Base-by-base conservation (phyloP, 106 monocot species). In the Chionographis japonica region DNA sequence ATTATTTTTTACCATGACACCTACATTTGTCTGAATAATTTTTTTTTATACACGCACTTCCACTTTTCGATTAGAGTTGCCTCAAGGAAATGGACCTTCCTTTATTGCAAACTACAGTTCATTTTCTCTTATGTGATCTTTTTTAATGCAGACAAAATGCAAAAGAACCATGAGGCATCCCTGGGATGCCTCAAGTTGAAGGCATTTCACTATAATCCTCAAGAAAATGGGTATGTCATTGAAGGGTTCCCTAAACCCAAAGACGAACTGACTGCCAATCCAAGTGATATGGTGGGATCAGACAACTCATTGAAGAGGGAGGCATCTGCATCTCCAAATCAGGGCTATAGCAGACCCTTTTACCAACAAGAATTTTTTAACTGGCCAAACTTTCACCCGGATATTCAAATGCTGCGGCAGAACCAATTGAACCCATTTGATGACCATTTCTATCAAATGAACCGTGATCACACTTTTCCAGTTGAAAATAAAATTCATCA, bases 401-500 rank as follows among this genome's bases (percentile, higher is more conserved):
- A 83, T 39, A 50, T 74, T 60, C 80, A 77, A 39, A 68, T 75
- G 52, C 40, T 69, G 40, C 79, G 71, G 16, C 92, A 81, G 37
- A 70, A 52, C 58, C 81, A 65, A 60, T 70, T 62, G 79, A 62
- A 68, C 60, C 46, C 43, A 38, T 70, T 68, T 40, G 83, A 78
- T 57, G 76, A 62, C 67, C 76, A 82, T 56, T 82, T 77, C n/a
- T 78, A 81, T 63, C 69, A 75, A 17, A 65, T 77, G 58, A 78
- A 62, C 56, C 65, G 67, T 52, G 80, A 87, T 11, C 82, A 80
- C 51, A 57, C 61, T 18, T 76, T 63, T 81, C 88, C 85, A 42
- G 37, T 83, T 54, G 87, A 86, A 37, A 81, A 73, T 57, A 80
- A 84, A 68, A 40, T 76, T 78, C 87, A 84, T 12, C 74, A 83